phyloP scores from a whole-genome alignment of 139 green algal genomes.

The Desmodesmus armatus region DNA sequence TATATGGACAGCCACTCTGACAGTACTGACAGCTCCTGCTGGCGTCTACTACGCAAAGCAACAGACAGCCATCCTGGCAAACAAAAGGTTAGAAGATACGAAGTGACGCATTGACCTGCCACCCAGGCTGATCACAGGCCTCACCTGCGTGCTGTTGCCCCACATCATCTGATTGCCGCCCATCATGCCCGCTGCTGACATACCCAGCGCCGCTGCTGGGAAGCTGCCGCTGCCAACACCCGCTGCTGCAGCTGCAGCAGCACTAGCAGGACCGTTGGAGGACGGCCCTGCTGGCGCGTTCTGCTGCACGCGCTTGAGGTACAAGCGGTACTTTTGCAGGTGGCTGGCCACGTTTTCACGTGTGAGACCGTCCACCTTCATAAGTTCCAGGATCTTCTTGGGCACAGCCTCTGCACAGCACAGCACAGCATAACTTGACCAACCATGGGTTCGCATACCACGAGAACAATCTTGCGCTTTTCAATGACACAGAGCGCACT shows the following conservation, averaged over 20 bases:
- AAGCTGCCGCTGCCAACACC: not conserved
- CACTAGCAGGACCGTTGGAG: not conserved
- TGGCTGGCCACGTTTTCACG: slow-evolving; percentile 95
- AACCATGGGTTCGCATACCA: no score
- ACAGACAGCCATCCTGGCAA: no score
- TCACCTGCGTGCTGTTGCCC: slow-evolving; percentile 7
- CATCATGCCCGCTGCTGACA: not conserved
- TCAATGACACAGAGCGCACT: not conserved
- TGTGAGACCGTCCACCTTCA: slow-evolving; percentile 94
- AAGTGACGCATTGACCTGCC: not conserved
- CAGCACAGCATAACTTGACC: not conserved
- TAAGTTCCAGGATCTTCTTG: slow-evolving; percentile 98
- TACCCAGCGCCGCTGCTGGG: not conserved
- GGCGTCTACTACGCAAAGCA: no score
- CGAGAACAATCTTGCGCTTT: no score
- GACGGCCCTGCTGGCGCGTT: not conserved
- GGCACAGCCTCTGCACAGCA: slow-evolving; percentile 89
- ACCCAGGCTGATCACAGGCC: not conserved
- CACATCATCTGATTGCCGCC: not conserved
- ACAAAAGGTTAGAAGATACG: no score
- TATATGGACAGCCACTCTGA: no score
- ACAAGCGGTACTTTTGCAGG: slow-evolving; percentile 96
- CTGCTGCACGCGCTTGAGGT: slow-evolving; percentile 85
- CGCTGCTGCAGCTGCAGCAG: slow-evolving; percentile 13
- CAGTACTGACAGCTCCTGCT: no score